Percentiles rank a stretch among this genome's conserved stretches.
Evolutionary conservation across 192 early-diverging fungal species (phyloP).

Genomic region (Haplosporangium gracile): DNA sequence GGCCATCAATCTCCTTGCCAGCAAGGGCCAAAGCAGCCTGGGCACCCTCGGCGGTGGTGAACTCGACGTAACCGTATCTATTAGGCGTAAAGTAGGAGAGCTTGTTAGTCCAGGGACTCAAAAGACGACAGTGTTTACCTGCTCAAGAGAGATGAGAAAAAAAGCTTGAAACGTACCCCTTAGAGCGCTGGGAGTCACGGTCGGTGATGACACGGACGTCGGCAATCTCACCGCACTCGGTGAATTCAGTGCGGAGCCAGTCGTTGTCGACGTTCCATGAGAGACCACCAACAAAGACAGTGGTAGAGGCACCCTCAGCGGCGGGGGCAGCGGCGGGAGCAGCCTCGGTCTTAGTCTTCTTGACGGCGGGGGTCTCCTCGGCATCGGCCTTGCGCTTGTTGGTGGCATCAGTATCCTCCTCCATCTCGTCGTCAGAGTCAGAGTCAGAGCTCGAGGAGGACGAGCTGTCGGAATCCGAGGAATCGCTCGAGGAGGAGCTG

Average conservation of each 20-base stretch:
- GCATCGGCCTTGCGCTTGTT: slow-evolving; percentile 64
- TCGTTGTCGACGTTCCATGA: slow-evolving; percentile 81
- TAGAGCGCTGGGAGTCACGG: slow-evolving; percentile 76
- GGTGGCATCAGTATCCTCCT: slow-evolving; percentile 56
- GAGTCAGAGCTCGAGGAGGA: slow-evolving; percentile 41
- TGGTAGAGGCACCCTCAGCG: slow-evolving; percentile 56
- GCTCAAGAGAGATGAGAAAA: not conserved
- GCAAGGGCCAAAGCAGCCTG: slow-evolving; percentile 76
- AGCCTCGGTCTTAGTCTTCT: slow-evolving; percentile 62
- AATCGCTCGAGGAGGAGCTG: slow-evolving; percentile 24
- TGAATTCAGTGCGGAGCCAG: slow-evolving; percentile 70
- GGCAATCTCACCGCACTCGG: slow-evolving; percentile 77
- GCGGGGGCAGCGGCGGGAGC: slow-evolving; percentile 40
- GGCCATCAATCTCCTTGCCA: slow-evolving; percentile 86
- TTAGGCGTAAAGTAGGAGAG: slow-evolving; percentile 1
- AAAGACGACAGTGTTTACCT: not conserved
- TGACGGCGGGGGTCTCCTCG: slow-evolving; percentile 58
- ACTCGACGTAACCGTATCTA: slow-evolving; percentile 94
- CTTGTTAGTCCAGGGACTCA: not conserved
- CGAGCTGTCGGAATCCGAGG: slow-evolving; percentile 15
- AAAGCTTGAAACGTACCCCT: slow-evolving; percentile 67
- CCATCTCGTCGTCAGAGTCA: slow-evolving; percentile 61
- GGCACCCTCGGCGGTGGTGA: slow-evolving; percentile 72
- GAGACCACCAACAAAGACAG: slow-evolving; percentile 82
- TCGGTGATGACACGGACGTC: slow-evolving; percentile 85